phyloP scores from a whole-genome alignment of 805 yeast genomes.

The Saturnispora hagleri region DNA sequence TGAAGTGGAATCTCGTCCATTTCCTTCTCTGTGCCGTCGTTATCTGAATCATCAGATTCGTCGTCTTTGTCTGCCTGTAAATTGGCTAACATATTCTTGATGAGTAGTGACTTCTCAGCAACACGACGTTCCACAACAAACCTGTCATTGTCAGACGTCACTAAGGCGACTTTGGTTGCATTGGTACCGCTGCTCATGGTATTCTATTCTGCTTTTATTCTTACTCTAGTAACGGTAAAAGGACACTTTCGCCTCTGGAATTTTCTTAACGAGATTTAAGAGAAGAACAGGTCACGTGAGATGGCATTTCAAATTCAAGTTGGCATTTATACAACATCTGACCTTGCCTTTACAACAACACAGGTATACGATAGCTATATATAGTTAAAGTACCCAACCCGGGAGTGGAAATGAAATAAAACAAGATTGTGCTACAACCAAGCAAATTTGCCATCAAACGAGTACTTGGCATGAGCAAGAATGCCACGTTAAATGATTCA shows the following conservation, averaged over 20 bases:
- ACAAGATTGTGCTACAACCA: no score
- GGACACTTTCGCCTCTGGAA: neutral
- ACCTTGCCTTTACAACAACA: no score
- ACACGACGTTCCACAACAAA: constrained; percentile 72
- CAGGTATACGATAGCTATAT: no score
- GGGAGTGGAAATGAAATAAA: no score
- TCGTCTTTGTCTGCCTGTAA: constrained; percentile 33
- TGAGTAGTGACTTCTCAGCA: constrained; percentile 76
- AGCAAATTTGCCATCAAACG: no score
- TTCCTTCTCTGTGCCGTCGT: constrained; percentile 50
- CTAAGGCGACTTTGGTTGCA: constrained; percentile 27
- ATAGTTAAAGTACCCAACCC: no score
- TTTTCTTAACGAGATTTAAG: neutral
- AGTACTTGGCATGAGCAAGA: no score
- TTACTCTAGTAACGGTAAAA: neutral
- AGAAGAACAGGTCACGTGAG: neutral
- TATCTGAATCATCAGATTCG: constrained; percentile 30
- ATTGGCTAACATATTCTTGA: constrained; percentile 82
- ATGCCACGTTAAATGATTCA: no score
- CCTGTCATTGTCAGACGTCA: constrained; percentile 73
- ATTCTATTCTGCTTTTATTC: neutral
- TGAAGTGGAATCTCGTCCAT: constrained; percentile 82
- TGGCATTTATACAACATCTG: no score
- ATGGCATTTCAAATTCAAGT: no score
- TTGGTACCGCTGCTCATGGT: neutral